These are phyloP conservation scores for Aspergillus aculeatus DNA, from an alignment of 2,329 filamentous ascomycete species.

Conservation along the genomic window DNA sequence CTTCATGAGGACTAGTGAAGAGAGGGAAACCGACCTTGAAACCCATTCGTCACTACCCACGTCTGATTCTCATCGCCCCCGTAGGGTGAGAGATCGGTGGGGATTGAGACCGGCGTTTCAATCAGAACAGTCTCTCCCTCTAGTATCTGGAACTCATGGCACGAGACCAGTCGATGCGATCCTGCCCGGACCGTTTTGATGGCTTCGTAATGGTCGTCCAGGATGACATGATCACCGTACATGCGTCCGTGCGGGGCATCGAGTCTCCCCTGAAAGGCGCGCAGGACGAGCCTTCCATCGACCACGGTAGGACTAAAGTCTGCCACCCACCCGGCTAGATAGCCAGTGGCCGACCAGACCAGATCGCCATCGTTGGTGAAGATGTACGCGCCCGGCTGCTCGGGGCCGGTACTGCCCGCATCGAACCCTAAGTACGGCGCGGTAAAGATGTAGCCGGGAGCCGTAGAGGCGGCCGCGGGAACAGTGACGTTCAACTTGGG, in stretches of 20 bases:
- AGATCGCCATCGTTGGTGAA: slow-evolving; percentile 53
- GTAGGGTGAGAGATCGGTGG: not conserved
- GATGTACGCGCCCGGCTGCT: slow-evolving; percentile 54
- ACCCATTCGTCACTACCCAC: not conserved
- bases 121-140: slow-evolving; percentile 1
- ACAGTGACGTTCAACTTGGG: slow-evolving; percentile 28
- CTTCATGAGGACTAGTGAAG: too few relatives aligned
- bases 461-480: slow-evolving; percentile 22
- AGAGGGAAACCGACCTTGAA: not conserved
- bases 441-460: slow-evolving; percentile 32
- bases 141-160: slow-evolving; percentile 2
- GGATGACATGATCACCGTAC: slow-evolving; percentile 51
- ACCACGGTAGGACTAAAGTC: slow-evolving; percentile 50
- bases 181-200: slow-evolving; percentile 49
- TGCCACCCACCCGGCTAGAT: slow-evolving; percentile 49
- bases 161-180: not conserved
- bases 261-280: slow-evolving; percentile 52
- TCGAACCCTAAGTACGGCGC: slow-evolving; percentile 23
- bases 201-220: slow-evolving; percentile 54
- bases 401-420: slow-evolving; percentile 30
- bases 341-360: slow-evolving; percentile 54
- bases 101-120: not conserved
- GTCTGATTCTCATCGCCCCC: not conserved
- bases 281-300: slow-evolving; percentile 51
- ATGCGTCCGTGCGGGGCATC: slow-evolving; percentile 51